phyloP scores from a whole-genome alignment of 495 filamentous ascomycete genomes.

The Apodospora peruviana region DNA sequence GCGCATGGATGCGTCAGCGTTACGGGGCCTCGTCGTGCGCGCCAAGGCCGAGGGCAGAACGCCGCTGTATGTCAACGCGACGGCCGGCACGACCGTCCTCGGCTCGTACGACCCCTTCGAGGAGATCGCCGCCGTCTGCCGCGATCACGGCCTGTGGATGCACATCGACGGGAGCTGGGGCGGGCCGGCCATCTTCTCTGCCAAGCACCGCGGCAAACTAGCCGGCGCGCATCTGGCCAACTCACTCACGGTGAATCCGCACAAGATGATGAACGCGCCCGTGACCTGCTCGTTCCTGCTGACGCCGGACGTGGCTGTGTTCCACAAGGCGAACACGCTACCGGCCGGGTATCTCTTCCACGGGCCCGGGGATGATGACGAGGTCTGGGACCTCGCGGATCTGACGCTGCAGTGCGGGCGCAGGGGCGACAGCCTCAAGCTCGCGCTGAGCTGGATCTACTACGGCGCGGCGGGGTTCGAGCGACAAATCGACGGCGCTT shows the following conservation, averaged over 20 bases:
- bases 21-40: slow-evolving; percentile 55
- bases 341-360: slow-evolving; percentile 87
- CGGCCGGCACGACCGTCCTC: slow-evolving; percentile 88
- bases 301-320: slow-evolving; percentile 63
- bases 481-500: slow-evolving; percentile 61
- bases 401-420: slow-evolving; percentile 90
- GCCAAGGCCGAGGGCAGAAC: slow-evolving; percentile 60
- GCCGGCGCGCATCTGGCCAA: slow-evolving; percentile 67
- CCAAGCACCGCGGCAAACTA: slow-evolving; percentile 56
- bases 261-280: slow-evolving; percentile 94
- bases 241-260: slow-evolving; percentile 81
- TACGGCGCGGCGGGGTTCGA: slow-evolving; percentile 61
- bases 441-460: slow-evolving; percentile 84
- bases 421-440: slow-evolving; percentile 76
- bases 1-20: slow-evolving; percentile 59
- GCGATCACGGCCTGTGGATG: slow-evolving; percentile 71
- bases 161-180: slow-evolving; percentile 93
- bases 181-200: slow-evolving; percentile 74
- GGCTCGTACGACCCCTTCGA: slow-evolving; percentile 83
- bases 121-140: slow-evolving; percentile 66
- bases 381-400: slow-evolving; percentile 85
- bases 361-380: slow-evolving; percentile 29
- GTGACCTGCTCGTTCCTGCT: slow-evolving; percentile 89
- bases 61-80: slow-evolving; percentile 93
- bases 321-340: slow-evolving; percentile 79